Evolutionary conservation across 2,329 filamentous ascomycete species (phyloP), one percentile per base, ranked within the genome.

Genomic region (Ramularia endophylla): DNA sequence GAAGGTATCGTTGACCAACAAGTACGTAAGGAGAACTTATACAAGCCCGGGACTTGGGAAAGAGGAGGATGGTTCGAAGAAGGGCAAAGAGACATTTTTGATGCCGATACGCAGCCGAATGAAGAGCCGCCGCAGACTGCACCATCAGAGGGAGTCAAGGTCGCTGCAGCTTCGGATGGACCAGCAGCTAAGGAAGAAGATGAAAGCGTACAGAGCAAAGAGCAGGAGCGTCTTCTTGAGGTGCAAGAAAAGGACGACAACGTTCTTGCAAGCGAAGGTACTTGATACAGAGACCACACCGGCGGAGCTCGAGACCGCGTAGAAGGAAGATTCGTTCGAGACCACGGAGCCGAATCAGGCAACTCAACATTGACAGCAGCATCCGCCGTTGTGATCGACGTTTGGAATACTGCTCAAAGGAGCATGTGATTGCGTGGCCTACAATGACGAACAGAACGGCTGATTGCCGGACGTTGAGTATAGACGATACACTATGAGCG

Each of bases 1-100:
- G 63, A 69, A 1, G 87, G 86, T 1, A 85, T 92, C 28, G 71
- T 78, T 2, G 74, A 85, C 33, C 66, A 74, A 1, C 65, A 74
- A 0, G 65, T 73, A 0, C 73, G 86, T 13, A 63, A 74, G 13
- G 63, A 70, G n/a, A 81, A 78, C 52, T 59, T 88, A 1, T 94
- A 94, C 57, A 64, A 71, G 32, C 69, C 78, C 2, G 87, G 87
- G 0, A 62, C 80, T 33, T 95, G 87, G 88, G 87, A 94, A 53
- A 68, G 71, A n/a, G 88, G 88, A 3, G 88, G 88, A 1, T 95
- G 87, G 87, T 92, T 94, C 50, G 62, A 68, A 12, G 52, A 59
- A n/a, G 58, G 56, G 4, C 58, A 66, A 41, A 56, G 62, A 40
- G 60, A 63, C 41, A 51, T 64, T 1, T 61, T 61, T 3, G 59